phyloP scores from a whole-genome alignment of 2,329 filamentous ascomycete genomes.

The Lachnellula subtilissima region DNA sequence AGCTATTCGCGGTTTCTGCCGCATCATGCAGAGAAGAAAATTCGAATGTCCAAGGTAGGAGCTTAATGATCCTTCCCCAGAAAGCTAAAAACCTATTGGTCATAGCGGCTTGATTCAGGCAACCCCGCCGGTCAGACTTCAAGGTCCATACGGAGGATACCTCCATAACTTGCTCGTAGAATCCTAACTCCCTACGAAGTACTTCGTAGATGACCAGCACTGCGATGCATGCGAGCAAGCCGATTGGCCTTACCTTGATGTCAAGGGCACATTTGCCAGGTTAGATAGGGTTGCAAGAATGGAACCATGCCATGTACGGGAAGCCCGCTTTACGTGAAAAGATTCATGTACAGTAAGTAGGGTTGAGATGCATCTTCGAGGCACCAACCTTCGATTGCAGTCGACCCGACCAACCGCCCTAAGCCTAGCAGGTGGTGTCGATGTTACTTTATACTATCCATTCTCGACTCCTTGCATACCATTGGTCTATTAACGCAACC shows the following conservation, averaged over 20 bases:
- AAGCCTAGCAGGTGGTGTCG: background rate
- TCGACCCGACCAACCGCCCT: background rate
- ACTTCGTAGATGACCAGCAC: too few relatives aligned
- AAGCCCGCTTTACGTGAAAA: background rate
- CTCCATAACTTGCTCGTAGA: too few relatives aligned
- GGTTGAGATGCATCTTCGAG: background rate
- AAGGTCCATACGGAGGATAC: too few relatives aligned
- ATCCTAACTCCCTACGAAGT: too few relatives aligned
- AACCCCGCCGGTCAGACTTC: too few relatives aligned
- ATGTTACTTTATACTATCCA: background rate
- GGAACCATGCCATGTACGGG: background rate
- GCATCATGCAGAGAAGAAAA: background rate
- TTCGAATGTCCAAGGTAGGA: background rate
- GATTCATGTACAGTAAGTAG: background rate
- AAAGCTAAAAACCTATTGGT: too few relatives aligned
- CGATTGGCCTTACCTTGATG: background rate
- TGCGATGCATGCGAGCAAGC: background rate
- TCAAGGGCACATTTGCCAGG: background rate
- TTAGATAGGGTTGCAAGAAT: background rate
- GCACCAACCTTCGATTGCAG: background rate
- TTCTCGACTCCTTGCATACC: too few relatives aligned
- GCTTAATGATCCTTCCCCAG: background rate
- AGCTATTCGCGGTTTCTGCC: too few relatives aligned
- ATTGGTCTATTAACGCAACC: background rate
- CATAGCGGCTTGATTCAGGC: too few relatives aligned